Evolutionary conservation across 768 basidiomycete species (phyloP), one percentile per base, ranked within the genome.

Genomic region (Phaffia australis): DNA sequence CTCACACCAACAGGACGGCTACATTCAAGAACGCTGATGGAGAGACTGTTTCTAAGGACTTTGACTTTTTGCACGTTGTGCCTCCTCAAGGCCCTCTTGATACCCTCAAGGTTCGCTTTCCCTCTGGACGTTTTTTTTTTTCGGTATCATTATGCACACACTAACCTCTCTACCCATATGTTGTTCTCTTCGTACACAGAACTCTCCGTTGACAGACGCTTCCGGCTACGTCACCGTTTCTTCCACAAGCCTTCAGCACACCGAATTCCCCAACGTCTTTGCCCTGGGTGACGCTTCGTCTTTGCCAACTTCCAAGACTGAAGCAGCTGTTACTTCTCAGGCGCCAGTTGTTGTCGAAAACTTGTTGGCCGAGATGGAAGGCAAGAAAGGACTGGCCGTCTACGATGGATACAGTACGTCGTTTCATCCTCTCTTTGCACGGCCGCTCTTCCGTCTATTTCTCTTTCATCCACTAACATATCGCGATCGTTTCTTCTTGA

Each of bases 251-350:
- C 81, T 93, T 42, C 86, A 87, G 71, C 91, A 93, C 73, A 83
- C 81, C 64, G 93, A 93, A 68, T 87, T 85, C 25, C 82, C 79
- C 50, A 97, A 95, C 75, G 82, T 97, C 35, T 97, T 92, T 76
- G 81, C 89, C 9, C 74, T 97, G 15, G 94, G 94, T n/a, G 94
- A 99, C 74, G 88, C 87, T 72, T 87, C 89, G 27, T 88, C 85
- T 47, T 77, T 95, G 32, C 94, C 94, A 9, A 98, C 91, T 30
- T 90, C 88, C 76, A 99, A 94, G 81, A 99, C 94, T 0, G 89
- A 88, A 0, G 93, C 94, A 18, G 94, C 93, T 6, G 87, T 97
- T 72, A 90, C 88, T 2, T 84, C 84, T 0, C 90, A 99, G 76
- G 85, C 88, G 0, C 94, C 94, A 15, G 86, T 99, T 5, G 81